Evolutionary conservation across 106 monocot genomes (phyloP).

Genomic region (Apostasia shenzhenica): DNA sequence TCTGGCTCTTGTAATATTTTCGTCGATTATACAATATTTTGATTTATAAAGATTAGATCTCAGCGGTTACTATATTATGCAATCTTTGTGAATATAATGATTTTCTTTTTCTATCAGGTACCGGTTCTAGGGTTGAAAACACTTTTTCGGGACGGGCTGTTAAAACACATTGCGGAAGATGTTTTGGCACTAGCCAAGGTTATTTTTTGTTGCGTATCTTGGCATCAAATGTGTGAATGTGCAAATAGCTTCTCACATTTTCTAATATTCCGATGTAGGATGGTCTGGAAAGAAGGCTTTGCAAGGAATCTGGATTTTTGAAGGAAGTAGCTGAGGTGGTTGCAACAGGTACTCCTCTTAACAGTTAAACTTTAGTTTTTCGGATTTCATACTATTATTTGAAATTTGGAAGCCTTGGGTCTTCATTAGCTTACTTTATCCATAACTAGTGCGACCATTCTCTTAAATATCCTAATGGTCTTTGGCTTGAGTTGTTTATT

Average conservation of each 20-base stretch:
- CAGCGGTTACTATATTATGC: background rate
- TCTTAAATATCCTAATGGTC: too few relatives aligned
- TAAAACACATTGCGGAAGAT: constrained; percentile 87
- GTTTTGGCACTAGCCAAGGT: constrained; percentile 81
- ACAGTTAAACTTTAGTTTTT: background rate
- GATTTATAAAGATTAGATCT: background rate
- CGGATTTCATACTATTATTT: background rate
- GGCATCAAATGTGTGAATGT: constrained; percentile 4
- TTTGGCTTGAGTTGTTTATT: too few relatives aligned
- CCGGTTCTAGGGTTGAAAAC: constrained; percentile 89
- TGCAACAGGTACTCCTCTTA: constrained; percentile 43
- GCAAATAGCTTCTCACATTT: background rate
- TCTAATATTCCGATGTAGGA: constrained; percentile 33
- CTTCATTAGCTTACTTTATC: too few relatives aligned
- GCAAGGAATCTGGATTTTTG: constrained; percentile 87
- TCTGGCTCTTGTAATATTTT: background rate
- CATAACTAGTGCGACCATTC: too few relatives aligned
- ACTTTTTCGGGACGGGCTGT: constrained; percentile 76
- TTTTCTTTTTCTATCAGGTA: constrained; percentile 39
- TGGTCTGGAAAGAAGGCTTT: constrained; percentile 95
- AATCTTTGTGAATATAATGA: background rate
- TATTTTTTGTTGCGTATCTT: background rate
- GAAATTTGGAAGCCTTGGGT: background rate
- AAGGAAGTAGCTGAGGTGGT: constrained; percentile 80
- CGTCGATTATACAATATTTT: background rate